These are phyloP conservation scores for Peronospora destructor DNA, from an alignment of 352 stramenopile species.

Conservation along the genomic window DNA sequence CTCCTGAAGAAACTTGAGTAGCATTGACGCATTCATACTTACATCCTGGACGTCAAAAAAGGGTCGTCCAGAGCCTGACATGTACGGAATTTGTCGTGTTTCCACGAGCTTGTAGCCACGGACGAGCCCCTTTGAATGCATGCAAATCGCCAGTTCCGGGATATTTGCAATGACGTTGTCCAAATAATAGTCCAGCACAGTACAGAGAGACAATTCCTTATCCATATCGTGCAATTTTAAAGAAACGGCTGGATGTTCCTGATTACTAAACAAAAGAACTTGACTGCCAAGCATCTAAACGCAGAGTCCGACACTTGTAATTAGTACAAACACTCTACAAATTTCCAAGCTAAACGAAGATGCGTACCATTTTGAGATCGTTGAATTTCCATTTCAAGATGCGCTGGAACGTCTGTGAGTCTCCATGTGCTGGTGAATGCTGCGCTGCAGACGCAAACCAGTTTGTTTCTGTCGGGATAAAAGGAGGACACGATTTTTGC, in stretches of 20 bases:
- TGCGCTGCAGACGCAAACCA: slow-evolving; percentile 26
- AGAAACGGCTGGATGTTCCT: slow-evolving; percentile 76
- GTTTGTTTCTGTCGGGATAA: slow-evolving; percentile 17
- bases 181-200: slow-evolving; percentile 81
- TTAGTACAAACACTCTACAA: not conserved
- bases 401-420: slow-evolving; percentile 57
- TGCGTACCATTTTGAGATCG: slow-evolving; percentile 76
- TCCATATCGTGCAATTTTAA: slow-evolving; percentile 83
- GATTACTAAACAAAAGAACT: slow-evolving; percentile 78
- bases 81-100: slow-evolving; percentile 76
- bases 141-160: slow-evolving; percentile 77
- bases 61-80: slow-evolving; percentile 47
- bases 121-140: slow-evolving; percentile 81
- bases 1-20: slow-evolving; percentile 81
- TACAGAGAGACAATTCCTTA: slow-evolving; percentile 74
- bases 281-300: slow-evolving; percentile 70
- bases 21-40: slow-evolving; percentile 80
- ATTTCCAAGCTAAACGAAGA: not conserved
- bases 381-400: slow-evolving; percentile 85
- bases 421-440: slow-evolving; percentile 22
- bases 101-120: slow-evolving; percentile 82
- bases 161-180: slow-evolving; percentile 87
- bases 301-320: not conserved
- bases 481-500: slow-evolving; percentile 5
- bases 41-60: slow-evolving; percentile 84